phyloP scores from a whole-genome alignment of 202 grass and related monocot genomes.

The Panicum hallii region DNA sequence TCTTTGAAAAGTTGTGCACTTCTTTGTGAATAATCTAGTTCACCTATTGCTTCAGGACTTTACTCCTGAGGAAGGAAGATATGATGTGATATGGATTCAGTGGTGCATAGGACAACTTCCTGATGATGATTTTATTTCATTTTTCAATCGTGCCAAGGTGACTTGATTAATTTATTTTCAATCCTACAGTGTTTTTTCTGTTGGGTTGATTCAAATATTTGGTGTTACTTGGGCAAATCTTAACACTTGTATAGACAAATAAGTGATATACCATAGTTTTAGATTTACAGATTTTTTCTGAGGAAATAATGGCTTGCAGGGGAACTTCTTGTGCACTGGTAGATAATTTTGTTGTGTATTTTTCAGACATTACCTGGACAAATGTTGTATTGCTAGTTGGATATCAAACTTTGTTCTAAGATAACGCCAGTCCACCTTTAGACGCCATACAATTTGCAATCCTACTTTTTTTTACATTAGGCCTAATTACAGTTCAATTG shows the following conservation, averaged over 20 bases:
- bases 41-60: slow-evolving; percentile 69
- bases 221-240: background rate
- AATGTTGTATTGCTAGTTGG: background rate
- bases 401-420: slow-evolving; percentile 20
- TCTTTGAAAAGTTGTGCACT: background rate
- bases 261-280: slow-evolving; percentile 17
- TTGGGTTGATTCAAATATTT: slow-evolving; percentile 9
- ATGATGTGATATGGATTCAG: slow-evolving; percentile 99
- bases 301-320: background rate
- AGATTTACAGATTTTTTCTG: slow-evolving; percentile 8
- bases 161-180: slow-evolving; percentile 12
- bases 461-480: background rate
- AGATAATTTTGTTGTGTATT: background rate
- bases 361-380: slow-evolving; percentile 16
- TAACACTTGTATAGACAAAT: background rate
- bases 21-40: slow-evolving; percentile 12
- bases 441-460: background rate
- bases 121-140: slow-evolving; percentile 96
- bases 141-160: slow-evolving; percentile 92
- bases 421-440: background rate
- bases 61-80: slow-evolving; percentile 83
- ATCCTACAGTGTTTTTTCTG: background rate
- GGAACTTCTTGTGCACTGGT: background rate
- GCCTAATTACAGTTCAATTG: background rate
- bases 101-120: slow-evolving; percentile 99